These are phyloP conservation scores for Coemansia sp. DNA, from an alignment of 192 early-diverging fungal species.

Conservation along the genomic window DNA sequence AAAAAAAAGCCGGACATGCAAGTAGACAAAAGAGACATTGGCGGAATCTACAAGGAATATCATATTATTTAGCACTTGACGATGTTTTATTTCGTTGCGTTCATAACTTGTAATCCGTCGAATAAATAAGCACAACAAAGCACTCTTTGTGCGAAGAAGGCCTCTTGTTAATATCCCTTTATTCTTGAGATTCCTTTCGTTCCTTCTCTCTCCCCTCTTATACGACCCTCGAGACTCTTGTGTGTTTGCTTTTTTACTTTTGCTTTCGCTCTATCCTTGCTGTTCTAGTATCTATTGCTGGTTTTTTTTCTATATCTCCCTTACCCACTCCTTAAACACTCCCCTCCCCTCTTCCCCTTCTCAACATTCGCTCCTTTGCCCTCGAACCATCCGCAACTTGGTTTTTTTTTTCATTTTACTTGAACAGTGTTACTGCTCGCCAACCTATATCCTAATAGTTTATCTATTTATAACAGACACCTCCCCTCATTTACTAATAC, in stretches of 20 bases:
- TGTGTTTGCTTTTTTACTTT: neutral
- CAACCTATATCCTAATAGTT: neutral
- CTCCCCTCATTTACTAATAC: neutral
- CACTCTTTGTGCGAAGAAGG: neutral
- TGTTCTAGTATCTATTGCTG: neutral
- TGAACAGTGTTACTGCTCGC: neutral
- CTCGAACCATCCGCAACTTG: neutral
- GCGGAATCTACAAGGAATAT: neutral
- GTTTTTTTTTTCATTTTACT: too few species aligned
- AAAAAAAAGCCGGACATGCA: neutral
- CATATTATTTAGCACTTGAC: neutral
- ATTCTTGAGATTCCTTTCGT: neutral
- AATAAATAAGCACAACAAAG: conserved; percentile 1
- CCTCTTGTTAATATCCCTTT: neutral
- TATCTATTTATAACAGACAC: neutral
- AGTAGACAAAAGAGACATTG: neutral
- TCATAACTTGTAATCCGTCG: neutral
- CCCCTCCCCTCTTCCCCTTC: too few species aligned
- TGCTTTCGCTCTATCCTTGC: neutral
- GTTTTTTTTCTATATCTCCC: neutral
- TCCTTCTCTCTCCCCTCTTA: neutral
- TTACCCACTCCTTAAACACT: too few species aligned
- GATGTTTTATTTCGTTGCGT: neutral
- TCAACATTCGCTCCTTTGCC: neutral
- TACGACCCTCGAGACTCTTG: neutral